A percentile compares a stretch with the other conserved stretches of the same genome.
Conservation (phyloP, 2,329 filamentous ascomycete genomes). For the Cladorrhinum sp. region DNA sequence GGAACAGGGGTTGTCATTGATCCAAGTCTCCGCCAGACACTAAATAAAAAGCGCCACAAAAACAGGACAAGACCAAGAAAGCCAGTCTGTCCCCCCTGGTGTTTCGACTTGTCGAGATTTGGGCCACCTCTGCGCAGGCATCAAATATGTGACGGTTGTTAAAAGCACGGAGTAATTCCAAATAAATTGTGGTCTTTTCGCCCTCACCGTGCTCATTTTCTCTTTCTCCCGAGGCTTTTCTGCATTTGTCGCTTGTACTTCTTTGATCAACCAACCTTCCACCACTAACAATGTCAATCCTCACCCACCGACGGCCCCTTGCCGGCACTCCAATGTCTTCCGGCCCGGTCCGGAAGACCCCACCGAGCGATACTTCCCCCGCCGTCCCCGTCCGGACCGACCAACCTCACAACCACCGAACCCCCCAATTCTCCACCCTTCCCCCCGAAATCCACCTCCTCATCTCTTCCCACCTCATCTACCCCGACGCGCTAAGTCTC, state of each 20-base stretch:
- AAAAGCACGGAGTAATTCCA: too few relatives aligned
- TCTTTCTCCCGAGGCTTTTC: too few relatives aligned
- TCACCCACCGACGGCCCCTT: not conserved
- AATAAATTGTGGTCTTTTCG: too few relatives aligned
- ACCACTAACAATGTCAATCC: not conserved
- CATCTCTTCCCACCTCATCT: conserved; percentile 58
- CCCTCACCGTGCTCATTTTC: too few relatives aligned
- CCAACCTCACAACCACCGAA: not conserved
- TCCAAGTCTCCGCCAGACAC: not conserved
- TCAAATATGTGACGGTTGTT: not conserved
- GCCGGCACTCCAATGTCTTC: too few relatives aligned
- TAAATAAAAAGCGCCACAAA: not conserved
- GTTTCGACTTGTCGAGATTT: not conserved
- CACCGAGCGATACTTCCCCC: not conserved
- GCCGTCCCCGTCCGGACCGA: not conserved
- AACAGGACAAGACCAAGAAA: not conserved
- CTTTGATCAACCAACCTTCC: too few relatives aligned
- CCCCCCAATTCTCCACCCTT: conserved; percentile 44
- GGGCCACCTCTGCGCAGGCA: not conserved
- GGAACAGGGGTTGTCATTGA: not conserved
- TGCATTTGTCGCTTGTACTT: too few relatives aligned
- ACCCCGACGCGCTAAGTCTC: conserved; percentile 68
- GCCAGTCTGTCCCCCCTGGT: not conserved
- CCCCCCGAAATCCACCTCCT: conserved; percentile 66
- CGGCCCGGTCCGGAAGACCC: not conserved